These are phyloP conservation scores for Babesia bovis DNA, from an alignment of 169 alveolate genomes.

Conservation along the genomic window DNA sequence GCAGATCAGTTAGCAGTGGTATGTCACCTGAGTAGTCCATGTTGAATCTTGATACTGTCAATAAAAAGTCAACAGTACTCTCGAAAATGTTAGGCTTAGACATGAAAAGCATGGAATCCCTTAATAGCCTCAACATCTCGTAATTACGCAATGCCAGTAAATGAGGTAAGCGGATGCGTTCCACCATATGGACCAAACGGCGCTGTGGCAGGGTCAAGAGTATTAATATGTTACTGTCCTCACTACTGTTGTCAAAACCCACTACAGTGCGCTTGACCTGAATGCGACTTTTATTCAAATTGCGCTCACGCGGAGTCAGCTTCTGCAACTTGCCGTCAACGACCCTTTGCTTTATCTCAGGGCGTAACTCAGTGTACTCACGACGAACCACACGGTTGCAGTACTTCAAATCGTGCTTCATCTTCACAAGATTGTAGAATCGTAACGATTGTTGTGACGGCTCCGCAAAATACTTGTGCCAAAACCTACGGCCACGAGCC, in stretches of 20 bases:
- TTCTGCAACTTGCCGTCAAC: constrained; percentile 33
- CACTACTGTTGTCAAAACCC: constrained; percentile 67
- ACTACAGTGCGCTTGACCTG: constrained; percentile 21
- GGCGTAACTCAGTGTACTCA: constrained; percentile 41
- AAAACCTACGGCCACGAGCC: constrained; percentile 59
- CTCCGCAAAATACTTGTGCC: constrained; percentile 58
- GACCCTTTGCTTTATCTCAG: constrained; percentile 26
- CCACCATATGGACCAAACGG: constrained; percentile 50
- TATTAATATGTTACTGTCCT: constrained; percentile 52
- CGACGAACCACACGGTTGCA: constrained; percentile 56
- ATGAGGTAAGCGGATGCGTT: constrained; percentile 49
- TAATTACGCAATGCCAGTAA: constrained; percentile 50
- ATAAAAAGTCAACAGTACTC: constrained; percentile 52
- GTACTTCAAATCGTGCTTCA: constrained; percentile 42
- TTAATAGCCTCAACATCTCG: constrained; percentile 59
- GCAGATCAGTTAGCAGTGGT: constrained; percentile 11
- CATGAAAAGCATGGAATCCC: constrained; percentile 50
- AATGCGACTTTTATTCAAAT: constrained; percentile 18
- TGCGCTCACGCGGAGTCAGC: constrained; percentile 34
- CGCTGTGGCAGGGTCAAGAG: constrained; percentile 38
- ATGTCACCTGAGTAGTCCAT: constrained; percentile 2
- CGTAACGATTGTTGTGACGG: constrained; percentile 49
- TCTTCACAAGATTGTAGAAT: constrained; percentile 38
- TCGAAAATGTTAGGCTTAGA: constrained; percentile 61
- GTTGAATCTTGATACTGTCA: constrained; percentile 47